phyloP scores from a whole-genome alignment of 208 protist species.

The Naegleria gruberi region DNA sequence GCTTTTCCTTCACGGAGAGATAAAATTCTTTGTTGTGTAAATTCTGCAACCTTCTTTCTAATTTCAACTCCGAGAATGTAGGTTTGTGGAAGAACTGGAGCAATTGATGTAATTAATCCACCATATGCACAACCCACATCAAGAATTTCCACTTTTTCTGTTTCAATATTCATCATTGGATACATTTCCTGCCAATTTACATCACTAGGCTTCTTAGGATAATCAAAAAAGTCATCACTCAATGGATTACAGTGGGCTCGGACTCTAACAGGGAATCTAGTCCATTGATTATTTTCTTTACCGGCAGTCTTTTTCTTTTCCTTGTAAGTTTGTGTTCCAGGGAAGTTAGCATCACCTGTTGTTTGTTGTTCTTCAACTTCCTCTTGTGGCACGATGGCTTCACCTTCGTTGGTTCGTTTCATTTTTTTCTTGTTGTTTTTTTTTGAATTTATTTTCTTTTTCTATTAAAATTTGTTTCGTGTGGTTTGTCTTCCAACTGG shows the following conservation, averaged over 20 bases:
- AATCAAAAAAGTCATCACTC: conserved; percentile 65
- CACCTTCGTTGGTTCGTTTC: neutral
- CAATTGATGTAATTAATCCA: conserved; percentile 79
- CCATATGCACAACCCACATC: conserved; percentile 96
- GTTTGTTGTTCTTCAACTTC: neutral
- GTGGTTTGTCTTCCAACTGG: no score
- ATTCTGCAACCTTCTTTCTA: conserved; percentile 79
- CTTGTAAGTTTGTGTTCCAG: neutral
- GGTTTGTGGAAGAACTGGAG: conserved; percentile 74
- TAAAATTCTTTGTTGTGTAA: conserved; percentile 67
- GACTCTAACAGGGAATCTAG: conserved; percentile 69
- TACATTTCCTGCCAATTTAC: conserved; percentile 42
- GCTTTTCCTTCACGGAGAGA: conserved; percentile 38
- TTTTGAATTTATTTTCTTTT: no score
- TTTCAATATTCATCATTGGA: conserved; percentile 36
- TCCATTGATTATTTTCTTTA: conserved; percentile 44
- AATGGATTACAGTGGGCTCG: conserved; percentile 81
- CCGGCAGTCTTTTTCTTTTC: neutral
- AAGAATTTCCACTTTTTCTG: conserved; percentile 61
- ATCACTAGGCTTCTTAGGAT: conserved; percentile 60
- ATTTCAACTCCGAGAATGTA: conserved; percentile 93
- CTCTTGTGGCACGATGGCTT: neutral
- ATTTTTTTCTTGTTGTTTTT: neutral
- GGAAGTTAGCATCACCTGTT: neutral
- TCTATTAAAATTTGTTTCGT: no score